Conservation (phyloP, 1,284 basidiomycete species). For the Sanghuangporus weigelae region DNA sequence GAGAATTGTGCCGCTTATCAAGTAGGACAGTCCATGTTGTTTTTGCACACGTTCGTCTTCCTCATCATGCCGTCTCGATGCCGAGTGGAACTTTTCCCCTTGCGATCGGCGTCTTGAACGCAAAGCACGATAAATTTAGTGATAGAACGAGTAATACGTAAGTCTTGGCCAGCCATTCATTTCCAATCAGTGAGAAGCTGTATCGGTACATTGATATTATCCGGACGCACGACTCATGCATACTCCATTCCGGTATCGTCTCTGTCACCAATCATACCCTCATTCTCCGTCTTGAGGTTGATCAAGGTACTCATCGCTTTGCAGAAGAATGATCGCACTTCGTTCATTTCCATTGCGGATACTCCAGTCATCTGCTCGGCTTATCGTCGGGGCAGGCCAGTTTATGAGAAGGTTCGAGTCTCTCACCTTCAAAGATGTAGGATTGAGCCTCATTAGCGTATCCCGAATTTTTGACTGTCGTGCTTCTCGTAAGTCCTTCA, state of each 20-base stretch:
- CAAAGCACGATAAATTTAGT: neutral
- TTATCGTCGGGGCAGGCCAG: neutral
- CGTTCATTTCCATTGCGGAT: constrained; percentile 88
- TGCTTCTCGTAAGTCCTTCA: constrained; percentile 93
- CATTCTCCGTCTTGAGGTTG: constrained; percentile 5
- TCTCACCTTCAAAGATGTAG: constrained; percentile 74
- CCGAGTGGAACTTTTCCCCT: neutral
- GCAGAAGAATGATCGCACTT: constrained; percentile 86
- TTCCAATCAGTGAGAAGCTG: neutral
- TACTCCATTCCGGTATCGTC: neutral
- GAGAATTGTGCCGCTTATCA: neutral
- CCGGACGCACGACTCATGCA: neutral
- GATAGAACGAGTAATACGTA: too few species aligned
- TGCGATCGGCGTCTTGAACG: neutral
- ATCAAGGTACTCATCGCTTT: constrained; percentile 70
- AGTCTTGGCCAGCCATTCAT: neutral
- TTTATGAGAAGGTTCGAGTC: neutral
- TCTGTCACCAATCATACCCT: neutral
- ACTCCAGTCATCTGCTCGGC: constrained; percentile 70
- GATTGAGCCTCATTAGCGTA: constrained; percentile 70
- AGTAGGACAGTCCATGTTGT: neutral
- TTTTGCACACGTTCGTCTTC: neutral
- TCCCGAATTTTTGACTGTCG: constrained; percentile 90
- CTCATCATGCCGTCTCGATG: neutral
- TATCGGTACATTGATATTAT: neutral